These are phyloP conservation scores for Phytophthora boehmeriae DNA, from an alignment of 352 stramenopile species.

Conservation along the genomic window DNA sequence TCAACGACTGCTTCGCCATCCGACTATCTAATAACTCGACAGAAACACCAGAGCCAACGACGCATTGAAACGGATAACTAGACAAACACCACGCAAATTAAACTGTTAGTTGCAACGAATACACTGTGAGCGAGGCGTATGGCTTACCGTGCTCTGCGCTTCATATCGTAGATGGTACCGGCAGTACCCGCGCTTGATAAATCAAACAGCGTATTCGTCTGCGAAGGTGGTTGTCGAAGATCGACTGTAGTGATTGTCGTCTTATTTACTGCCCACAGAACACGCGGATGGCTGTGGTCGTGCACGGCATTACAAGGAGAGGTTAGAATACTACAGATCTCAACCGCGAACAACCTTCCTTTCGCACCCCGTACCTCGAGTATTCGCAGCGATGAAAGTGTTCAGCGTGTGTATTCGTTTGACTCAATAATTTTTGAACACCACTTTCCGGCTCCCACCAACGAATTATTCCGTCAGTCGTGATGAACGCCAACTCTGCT, in stretches of 20 bases:
- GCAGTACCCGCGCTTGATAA: constrained; percentile 38
- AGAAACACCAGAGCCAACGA: constrained; percentile 66
- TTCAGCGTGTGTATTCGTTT: constrained; percentile 29
- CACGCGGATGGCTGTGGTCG: constrained; percentile 60
- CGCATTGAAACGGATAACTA: constrained; percentile 75
- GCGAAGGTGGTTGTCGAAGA: constrained; percentile 42
- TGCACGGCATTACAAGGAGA: too few species aligned
- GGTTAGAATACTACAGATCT: too few species aligned
- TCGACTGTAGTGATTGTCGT: constrained; percentile 52
- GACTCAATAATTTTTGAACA: constrained; percentile 37
- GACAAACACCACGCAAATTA: constrained; percentile 2
- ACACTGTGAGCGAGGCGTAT: not conserved
- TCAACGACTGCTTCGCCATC: constrained; percentile 59
- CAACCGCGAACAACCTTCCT: not conserved
- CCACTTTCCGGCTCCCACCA: constrained; percentile 57
- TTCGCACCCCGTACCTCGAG: constrained; percentile 48
- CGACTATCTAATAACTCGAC: constrained; percentile 74
- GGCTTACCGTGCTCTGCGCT: constrained; percentile 58
- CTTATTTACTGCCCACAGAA: constrained; percentile 67
- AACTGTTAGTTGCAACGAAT: constrained; percentile 7
- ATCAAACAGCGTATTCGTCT: constrained; percentile 58
- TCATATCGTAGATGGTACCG: constrained; percentile 67
- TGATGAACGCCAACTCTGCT: constrained; percentile 62
- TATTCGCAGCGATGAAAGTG: constrained; percentile 73
- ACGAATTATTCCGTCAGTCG: constrained; percentile 48